phyloP scores from a whole-genome alignment of 768 basidiomycete genomes.

The Trametes meyenii region DNA sequence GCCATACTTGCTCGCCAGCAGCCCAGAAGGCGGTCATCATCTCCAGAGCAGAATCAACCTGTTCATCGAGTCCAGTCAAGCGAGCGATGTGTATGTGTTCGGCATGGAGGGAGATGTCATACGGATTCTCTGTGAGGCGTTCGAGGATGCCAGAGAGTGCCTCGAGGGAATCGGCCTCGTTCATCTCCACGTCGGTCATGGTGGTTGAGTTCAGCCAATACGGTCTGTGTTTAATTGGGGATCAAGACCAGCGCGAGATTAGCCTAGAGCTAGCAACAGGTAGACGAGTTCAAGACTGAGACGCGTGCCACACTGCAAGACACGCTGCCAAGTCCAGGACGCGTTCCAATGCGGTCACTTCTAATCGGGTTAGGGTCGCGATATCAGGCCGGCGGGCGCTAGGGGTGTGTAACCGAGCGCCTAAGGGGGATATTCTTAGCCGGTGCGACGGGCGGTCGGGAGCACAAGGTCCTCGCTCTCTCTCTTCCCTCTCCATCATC shows the following conservation, averaged over 20 bases:
- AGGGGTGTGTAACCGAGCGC: conserved; percentile 4
- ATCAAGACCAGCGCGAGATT: background rate
- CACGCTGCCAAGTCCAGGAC: background rate
- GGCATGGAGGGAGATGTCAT: conserved; percentile 63
- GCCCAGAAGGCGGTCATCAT: conserved; percentile 67
- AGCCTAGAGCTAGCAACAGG: background rate
- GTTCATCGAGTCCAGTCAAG: conserved; percentile 58
- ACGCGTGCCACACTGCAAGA: background rate
- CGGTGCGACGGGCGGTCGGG: conserved; percentile 16
- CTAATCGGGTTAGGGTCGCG: conserved; percentile 4
- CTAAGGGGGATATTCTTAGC: conserved; percentile 15
- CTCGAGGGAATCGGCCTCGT: conserved; percentile 63
- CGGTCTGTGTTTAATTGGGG: background rate
- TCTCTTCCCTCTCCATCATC: conserved; percentile 14
- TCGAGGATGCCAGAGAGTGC: conserved; percentile 63
- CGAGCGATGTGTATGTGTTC: conserved; percentile 67
- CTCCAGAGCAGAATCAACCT: conserved; percentile 62
- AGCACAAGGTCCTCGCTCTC: conserved; percentile 3
- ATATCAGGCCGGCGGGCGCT: background rate
- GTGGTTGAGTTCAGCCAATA: background rate
- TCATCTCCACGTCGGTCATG: conserved; percentile 43
- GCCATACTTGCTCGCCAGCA: conserved; percentile 72
- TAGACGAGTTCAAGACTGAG: background rate
- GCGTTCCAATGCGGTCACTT: background rate
- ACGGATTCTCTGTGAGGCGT: conserved; percentile 58